Base-by-base conservation (phyloP, 257 asterid genomes). In the Ehretia macrophylla region DNA sequence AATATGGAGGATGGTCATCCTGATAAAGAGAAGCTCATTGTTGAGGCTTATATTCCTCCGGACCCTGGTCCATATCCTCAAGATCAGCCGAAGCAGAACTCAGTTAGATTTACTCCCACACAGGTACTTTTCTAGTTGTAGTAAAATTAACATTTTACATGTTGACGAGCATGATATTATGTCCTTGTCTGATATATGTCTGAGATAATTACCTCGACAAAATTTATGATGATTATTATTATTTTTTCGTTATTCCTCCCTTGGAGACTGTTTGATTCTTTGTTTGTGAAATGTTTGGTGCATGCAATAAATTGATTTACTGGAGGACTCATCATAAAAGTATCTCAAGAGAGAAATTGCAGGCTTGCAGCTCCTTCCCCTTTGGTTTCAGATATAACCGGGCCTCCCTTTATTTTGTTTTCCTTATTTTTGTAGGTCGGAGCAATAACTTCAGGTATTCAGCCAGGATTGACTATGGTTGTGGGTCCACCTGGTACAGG, bases 401-500 rank as follows among this genome's bases (percentile, higher is more conserved):
- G 44, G 21, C 48, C 62, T 45, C 63, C 46, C 46, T 22, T 47
- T 56, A 46, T 57, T n/a, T 68, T 64, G 21, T 8, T 59, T 61
- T 49, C 32, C 53, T 37, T 68, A 61, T 52, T 51, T 54, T 37
- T 77, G 77, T 81, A 93, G 99, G 83, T 89, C 72, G 95, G 79
- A 73, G 95, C 94, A 35, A 89, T 93, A 74, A 74, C 76, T 27
- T 93, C 97, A 32, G 99, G 99, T 42, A 71, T 86, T 82, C 99
- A 93, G 68, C 99, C 99, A 35, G 99, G 99, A 63, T 76, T 93
- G 70, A 83, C 96, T 37, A 93, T 89, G 99, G 99, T 93, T 71
- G 99, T 93, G 23, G 99, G 99, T 65, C 99, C 99, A 65, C 99
- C 99, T 62, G 99, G 99, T 75, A 93, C 99, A 4, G 99, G 99